These are phyloP conservation scores for Apiotrichum akiyoshidainum DNA, from an alignment of 1,284 basidiomycete genomes.

Conservation along the genomic window DNA sequence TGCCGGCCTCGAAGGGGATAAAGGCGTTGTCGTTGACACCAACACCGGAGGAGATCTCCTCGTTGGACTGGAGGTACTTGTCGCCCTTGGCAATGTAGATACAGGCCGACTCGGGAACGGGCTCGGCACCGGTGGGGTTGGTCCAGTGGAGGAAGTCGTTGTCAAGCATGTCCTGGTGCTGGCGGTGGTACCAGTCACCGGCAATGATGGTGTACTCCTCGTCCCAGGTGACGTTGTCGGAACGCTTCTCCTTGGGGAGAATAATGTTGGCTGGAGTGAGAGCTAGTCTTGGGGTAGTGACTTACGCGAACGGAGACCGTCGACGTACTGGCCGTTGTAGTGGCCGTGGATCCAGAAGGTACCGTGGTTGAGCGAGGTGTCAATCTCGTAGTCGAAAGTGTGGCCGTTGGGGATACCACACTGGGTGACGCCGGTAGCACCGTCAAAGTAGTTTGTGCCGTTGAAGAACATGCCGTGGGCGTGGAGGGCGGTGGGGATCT, in stretches of 20 bases:
- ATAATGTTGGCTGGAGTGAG: constrained; percentile 60
- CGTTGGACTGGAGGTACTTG: constrained; percentile 59
- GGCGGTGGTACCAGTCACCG: constrained; percentile 73
- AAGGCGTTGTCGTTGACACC: constrained; percentile 71
- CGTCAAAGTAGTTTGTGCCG: constrained; percentile 78
- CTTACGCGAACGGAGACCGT: constrained; percentile 37
- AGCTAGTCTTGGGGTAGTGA: not conserved
- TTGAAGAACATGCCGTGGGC: constrained; percentile 95
- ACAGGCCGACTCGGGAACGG: constrained; percentile 76
- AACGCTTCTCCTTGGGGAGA: constrained; percentile 58
- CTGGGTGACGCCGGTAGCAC: constrained; percentile 75
- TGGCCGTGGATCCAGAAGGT: constrained; percentile 81
- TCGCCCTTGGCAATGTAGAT: constrained; percentile 77
- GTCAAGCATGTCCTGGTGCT: constrained; percentile 62
- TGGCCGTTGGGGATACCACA: constrained; percentile 80
- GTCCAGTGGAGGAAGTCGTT: constrained; percentile 67
- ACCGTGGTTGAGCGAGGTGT: constrained; percentile 59
- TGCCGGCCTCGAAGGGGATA: constrained; percentile 74
- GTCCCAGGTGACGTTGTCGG: constrained; percentile 64
- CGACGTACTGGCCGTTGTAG: constrained; percentile 75
- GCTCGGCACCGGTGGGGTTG: constrained; percentile 81
- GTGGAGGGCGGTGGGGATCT: constrained; percentile 59
- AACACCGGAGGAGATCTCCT: constrained; percentile 53
- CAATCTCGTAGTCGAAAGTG: constrained; percentile 73
- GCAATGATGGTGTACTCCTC: constrained; percentile 85